These are phyloP conservation scores for Rubroboletus pulcherrimus DNA, from an alignment of 768 basidiomycete species.

Conservation along the genomic window DNA sequence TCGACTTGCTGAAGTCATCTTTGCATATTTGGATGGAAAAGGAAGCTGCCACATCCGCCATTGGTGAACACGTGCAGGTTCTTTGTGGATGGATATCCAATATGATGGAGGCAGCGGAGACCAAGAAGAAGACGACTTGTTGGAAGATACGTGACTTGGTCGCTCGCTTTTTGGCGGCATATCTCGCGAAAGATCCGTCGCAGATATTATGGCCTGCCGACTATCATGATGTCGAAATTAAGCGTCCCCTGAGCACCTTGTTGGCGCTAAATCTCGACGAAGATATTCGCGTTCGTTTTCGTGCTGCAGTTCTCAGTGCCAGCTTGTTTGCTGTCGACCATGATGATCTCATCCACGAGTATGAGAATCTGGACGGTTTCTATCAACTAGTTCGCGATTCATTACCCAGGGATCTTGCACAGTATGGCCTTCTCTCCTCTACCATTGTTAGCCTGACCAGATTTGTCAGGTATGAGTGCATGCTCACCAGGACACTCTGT, in stretches of 20 bases:
- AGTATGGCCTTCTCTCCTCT: conserved; percentile 38
- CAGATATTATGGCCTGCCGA: conserved; percentile 45
- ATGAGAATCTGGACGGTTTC: conserved; percentile 24
- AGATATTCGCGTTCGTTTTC: conserved; percentile 84
- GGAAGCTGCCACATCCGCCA: conserved; percentile 28
- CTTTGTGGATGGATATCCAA: conserved; percentile 56
- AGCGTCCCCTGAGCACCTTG: conserved; percentile 45
- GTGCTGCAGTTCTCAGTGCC: conserved; percentile 58
- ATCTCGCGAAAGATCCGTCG: conserved; percentile 55
- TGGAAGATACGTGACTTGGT: conserved; percentile 70
- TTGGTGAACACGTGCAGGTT: conserved; percentile 42
- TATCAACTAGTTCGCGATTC: conserved; percentile 48
- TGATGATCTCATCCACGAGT: conserved; percentile 28
- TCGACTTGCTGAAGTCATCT: conserved; percentile 66
- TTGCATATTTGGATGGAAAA: conserved; percentile 52
- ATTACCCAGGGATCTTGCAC: conserved; percentile 42
- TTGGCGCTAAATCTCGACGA: conserved; percentile 56
- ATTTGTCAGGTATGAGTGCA: conserved; percentile 60
- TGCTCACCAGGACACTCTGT: conserved; percentile 67
- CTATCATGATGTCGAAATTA: conserved; percentile 26
- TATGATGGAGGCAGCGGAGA: conserved; percentile 36
- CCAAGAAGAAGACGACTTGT: conserved; percentile 41
- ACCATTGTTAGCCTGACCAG: conserved; percentile 9
- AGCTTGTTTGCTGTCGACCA: conserved; percentile 48
- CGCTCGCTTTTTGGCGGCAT: conserved; percentile 61